Conservation (phyloP, 148 eudicot species). For the Vaccinium macrocarpon region DNA sequence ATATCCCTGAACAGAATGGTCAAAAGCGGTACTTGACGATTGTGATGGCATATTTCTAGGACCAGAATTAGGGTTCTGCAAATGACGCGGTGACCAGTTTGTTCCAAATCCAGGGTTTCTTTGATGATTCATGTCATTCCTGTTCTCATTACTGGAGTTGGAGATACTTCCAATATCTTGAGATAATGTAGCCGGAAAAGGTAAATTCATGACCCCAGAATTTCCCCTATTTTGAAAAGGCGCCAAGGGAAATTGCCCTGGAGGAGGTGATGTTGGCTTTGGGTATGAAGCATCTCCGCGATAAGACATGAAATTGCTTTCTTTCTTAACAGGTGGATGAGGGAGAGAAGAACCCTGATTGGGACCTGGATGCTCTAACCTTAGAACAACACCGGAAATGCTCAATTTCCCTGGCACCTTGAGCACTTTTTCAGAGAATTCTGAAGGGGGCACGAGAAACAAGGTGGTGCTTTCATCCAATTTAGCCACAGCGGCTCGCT, state of each 20-base stretch:
- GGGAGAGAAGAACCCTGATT: conserved; percentile 30
- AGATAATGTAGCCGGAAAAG: conserved; percentile 19
- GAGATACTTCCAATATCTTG: conserved; percentile 27
- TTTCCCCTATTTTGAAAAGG: conserved; percentile 31
- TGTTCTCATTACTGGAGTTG: conserved; percentile 24
- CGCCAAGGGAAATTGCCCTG: conserved; percentile 31
- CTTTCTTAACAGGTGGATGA: conserved; percentile 36
- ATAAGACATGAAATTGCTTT: conserved; percentile 26
- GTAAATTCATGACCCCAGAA: conserved; percentile 26
- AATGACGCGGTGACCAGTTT: conserved; percentile 35
- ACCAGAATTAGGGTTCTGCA: conserved; percentile 28
- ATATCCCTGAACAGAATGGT: conserved; percentile 36
- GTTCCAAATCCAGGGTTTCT: conserved; percentile 27
- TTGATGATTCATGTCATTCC: conserved; percentile 36
- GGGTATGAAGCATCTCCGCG: conserved; percentile 27
- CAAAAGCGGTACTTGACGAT: conserved; percentile 16
- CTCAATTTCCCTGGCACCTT: conserved; percentile 83
- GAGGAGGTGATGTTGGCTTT: conserved; percentile 46
- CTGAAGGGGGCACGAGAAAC: conserved; percentile 90
- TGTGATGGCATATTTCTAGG: conserved; percentile 25
- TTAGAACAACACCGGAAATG: conserved; percentile 78
- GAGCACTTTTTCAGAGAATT: conserved; percentile 78
- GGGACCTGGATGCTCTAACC: conserved; percentile 58
- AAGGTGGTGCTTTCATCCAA: conserved; percentile 66
- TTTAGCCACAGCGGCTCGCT: conserved; percentile 87